Evolutionary conservation across 2,329 filamentous ascomycete genomes (phyloP).

Genomic region (Trichoderma endophyticum): DNA sequence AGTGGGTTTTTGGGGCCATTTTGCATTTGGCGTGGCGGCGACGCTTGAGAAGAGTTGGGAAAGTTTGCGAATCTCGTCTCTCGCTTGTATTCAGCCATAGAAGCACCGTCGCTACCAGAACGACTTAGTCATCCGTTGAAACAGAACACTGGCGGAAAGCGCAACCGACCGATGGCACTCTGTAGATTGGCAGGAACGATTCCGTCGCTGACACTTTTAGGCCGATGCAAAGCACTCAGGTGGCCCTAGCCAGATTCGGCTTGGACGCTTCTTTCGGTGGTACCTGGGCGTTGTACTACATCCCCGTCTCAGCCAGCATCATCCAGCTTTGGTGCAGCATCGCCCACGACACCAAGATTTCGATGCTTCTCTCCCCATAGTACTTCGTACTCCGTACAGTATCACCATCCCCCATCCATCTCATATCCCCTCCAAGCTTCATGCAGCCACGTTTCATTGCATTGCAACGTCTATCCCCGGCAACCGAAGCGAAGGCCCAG

Average conservation of each 20-base stretch:
- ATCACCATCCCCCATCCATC: not conserved
- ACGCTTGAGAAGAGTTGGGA: not conserved
- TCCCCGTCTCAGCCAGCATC: not conserved
- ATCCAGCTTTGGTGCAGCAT: not conserved
- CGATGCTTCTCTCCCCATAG: not conserved
- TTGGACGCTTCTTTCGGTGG: not conserved
- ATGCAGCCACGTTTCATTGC: not conserved
- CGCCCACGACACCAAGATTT: not conserved
- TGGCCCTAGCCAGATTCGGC: not conserved
- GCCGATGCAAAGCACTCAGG: constrained; percentile 12
- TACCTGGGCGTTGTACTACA: not conserved
- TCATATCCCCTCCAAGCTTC: not conserved
- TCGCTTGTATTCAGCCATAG: not conserved
- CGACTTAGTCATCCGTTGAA: not conserved
- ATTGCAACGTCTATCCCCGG: not conserved
- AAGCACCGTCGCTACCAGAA: not conserved
- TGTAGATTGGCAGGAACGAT: not conserved
- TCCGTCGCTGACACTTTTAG: not conserved
- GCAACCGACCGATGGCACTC: not conserved
- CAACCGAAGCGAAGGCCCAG: not conserved
- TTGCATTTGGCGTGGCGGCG: not conserved
- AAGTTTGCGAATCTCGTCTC: not conserved
- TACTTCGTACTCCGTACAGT: not conserved
- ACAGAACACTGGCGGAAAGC: not conserved
- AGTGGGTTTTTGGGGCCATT: not conserved